These are phyloP conservation scores for Fusarium compactum DNA, from an alignment of 2,329 filamentous ascomycete genomes.

Conservation along the genomic window DNA sequence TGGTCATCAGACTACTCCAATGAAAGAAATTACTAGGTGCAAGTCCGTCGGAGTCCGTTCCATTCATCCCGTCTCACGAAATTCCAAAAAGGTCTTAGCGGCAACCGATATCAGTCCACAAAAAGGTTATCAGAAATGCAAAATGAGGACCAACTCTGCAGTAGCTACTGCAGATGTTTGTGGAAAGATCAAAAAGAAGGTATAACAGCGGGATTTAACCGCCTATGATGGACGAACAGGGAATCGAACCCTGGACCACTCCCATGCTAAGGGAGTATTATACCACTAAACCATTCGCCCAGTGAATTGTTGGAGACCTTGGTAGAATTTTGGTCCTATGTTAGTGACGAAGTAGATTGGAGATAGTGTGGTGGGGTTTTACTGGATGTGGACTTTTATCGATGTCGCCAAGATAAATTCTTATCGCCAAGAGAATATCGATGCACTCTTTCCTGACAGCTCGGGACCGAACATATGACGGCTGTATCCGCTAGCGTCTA, in stretches of 20 bases:
- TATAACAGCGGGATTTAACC: background rate
- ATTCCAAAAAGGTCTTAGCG: background rate
- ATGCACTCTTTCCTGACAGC: too few species aligned
- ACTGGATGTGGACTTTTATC: accelerated
- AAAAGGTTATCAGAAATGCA: accelerated
- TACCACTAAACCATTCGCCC: conserved; percentile 37
- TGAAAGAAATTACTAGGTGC: background rate
- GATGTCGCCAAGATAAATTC: background rate
- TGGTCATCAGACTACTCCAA: background rate
- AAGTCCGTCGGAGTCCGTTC: background rate
- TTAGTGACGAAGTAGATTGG: accelerated
- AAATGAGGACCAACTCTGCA: too few species aligned
- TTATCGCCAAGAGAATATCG: too few species aligned
- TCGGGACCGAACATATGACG: background rate
- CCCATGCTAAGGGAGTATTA: conserved; percentile 36
- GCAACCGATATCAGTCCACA: too few species aligned
- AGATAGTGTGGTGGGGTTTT: background rate
- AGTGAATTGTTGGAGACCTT: background rate
- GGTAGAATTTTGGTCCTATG: accelerated
- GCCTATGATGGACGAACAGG: conserved; percentile 17
- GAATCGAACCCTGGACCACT: conserved; percentile 36
- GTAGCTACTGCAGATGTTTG: too few species aligned
- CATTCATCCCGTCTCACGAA: background rate
- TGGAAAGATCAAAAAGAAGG: background rate
- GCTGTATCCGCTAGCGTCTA: background rate